Evolutionary conservation across 2,329 filamentous ascomycete species (phyloP).

Genomic region (Cercospora berteroae): DNA sequence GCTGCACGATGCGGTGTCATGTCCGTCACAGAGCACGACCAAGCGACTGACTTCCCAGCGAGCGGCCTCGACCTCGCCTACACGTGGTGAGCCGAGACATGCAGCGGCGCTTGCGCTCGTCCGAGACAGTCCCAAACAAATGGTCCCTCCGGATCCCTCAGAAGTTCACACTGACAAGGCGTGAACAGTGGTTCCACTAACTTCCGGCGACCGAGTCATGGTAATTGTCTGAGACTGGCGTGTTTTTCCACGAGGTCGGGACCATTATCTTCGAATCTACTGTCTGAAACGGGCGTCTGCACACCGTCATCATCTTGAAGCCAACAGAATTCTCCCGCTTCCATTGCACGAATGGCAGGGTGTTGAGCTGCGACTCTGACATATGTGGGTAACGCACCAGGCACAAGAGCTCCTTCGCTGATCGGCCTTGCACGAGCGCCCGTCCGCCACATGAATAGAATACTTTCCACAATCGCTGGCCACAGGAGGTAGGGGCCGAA

Average conservation of each 20-base stretch:
- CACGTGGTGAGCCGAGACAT: background rate
- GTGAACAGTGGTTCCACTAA: background rate
- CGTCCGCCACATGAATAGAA: background rate
- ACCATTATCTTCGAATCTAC: background rate
- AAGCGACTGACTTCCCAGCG: too few relatives aligned
- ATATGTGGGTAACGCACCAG: background rate
- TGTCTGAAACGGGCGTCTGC: background rate
- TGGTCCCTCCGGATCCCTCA: background rate
- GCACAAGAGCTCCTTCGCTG: background rate
- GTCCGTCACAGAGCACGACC: background rate
- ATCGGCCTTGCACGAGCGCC: background rate
- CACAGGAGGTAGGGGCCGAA: background rate
- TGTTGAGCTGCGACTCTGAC: background rate
- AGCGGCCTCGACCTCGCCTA: background rate
- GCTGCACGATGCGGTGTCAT: background rate
- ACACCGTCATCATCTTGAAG: background rate
- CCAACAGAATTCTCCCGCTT: background rate
- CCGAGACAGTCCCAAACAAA: background rate
- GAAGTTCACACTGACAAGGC: background rate
- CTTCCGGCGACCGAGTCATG: background rate
- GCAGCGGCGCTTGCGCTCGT: background rate
- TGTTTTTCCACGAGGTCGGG: background rate
- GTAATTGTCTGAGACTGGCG: background rate
- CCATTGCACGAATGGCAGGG: background rate
- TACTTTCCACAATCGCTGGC: background rate